Conservation (phyloP, 1,139 yeast genomes). For the Pichia inconspicua region DNA sequence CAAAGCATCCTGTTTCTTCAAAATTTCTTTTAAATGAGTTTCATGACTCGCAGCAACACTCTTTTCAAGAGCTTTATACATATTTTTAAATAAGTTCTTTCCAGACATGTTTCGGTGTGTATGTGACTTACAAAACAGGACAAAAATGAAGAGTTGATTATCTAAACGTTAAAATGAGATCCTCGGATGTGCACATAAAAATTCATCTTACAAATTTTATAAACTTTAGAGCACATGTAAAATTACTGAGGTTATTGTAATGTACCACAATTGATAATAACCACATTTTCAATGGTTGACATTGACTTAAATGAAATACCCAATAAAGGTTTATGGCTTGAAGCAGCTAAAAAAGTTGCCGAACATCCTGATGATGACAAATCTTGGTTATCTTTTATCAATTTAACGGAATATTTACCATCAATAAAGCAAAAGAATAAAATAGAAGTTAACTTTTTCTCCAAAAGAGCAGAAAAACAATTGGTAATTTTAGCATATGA, state of each 20-base stretch:
- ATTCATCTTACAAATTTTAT: background rate
- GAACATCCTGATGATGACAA: constrained; percentile 25
- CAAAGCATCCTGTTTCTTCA: constrained; percentile 44
- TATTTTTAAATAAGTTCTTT: constrained; percentile 17
- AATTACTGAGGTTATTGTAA: too few species aligned
- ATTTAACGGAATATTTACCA: constrained; percentile 21
- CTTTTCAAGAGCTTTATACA: constrained; percentile 37
- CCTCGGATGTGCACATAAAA: background rate
- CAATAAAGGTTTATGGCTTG: constrained; percentile 17
- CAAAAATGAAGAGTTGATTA: too few species aligned
- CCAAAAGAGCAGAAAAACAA: constrained; percentile 34
- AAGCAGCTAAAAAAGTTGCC: constrained; percentile 17
- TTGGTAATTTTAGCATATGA: constrained; percentile 46
- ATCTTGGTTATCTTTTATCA: constrained; percentile 25
- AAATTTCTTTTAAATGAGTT: constrained; percentile 38
- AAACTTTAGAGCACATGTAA: too few species aligned
- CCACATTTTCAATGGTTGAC: background rate
- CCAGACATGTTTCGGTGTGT: constrained; percentile 19
- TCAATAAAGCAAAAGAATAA: constrained; percentile 12
- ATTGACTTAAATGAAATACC: constrained; percentile 3
- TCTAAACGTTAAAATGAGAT: too few species aligned
- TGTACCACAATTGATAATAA: background rate
- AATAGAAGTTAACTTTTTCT: constrained; percentile 34
- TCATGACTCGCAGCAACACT: constrained; percentile 38
- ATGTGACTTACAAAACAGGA: too few species aligned